These are phyloP conservation scores for Salix caprea DNA, from an alignment of 345 rosid species.

Conservation along the genomic window DNA sequence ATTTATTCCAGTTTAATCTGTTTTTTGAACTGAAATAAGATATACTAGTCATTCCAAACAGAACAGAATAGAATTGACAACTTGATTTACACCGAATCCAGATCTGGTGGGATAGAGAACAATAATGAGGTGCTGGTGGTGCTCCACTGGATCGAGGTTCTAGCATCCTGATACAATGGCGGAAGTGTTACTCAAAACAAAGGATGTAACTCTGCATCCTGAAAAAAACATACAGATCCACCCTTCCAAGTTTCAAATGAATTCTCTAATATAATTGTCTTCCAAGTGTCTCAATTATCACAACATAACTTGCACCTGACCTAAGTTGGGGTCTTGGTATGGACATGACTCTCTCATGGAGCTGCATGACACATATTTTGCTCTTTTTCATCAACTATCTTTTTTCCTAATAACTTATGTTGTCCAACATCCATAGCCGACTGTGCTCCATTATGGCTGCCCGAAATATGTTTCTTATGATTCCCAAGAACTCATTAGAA, in stretches of 20 bases:
- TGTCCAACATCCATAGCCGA: background rate
- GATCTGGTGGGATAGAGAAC: too few relatives aligned
- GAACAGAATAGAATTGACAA: too few relatives aligned
- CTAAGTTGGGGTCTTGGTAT: background rate
- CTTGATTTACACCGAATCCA: too few relatives aligned
- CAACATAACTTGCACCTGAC: background rate
- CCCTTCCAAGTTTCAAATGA: background rate
- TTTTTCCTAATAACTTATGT: background rate
- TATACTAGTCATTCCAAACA: too few relatives aligned
- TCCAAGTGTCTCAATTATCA: background rate
- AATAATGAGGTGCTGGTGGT: too few relatives aligned
- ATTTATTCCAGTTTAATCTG: too few relatives aligned
- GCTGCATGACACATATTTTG: background rate
- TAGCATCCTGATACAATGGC: background rate
- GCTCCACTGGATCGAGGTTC: too few relatives aligned
- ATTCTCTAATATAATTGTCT: background rate
- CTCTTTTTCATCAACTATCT: background rate
- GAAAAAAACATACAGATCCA: background rate
- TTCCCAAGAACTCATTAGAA: constrained; percentile 37
- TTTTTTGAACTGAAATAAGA: too few relatives aligned
- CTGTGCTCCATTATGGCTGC: background rate
- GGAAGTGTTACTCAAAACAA: background rate
- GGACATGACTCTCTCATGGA: background rate
- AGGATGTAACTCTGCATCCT: background rate
- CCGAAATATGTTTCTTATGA: constrained; percentile 4